Percentiles rank a stretch among this genome's conserved stretches.
Evolutionary conservation across 2,329 filamentous ascomycete genomes (phyloP).

Genomic region (Neopestalotiopsis rosae): DNA sequence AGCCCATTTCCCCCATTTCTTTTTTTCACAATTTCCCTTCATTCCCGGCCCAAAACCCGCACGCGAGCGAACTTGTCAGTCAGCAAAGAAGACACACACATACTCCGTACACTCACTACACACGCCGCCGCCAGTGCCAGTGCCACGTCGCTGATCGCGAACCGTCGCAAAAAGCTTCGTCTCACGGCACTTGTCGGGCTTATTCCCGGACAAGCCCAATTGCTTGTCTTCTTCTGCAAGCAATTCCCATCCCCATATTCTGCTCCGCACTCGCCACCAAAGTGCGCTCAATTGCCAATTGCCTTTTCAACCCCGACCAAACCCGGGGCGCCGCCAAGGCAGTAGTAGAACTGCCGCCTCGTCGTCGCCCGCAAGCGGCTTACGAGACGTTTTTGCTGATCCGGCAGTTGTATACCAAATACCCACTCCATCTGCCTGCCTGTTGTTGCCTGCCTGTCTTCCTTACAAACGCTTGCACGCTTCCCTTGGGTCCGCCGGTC

Average conservation of each 20-base stretch:
- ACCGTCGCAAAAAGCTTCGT: background rate
- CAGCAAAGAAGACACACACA: background rate
- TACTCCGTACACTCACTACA: background rate
- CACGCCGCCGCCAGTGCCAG: background rate
- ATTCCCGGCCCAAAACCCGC: constrained; percentile 15
- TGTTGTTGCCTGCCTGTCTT: too few species aligned
- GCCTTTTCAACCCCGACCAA: background rate
- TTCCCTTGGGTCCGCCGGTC: background rate
- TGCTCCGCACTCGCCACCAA: background rate
- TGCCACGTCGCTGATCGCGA: constrained; percentile 12
- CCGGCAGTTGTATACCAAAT: constrained; percentile 1
- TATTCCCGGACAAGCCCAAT: constrained; percentile 2
- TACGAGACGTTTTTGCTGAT: background rate
- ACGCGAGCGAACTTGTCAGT: constrained; percentile 1
- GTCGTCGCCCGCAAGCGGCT: background rate
- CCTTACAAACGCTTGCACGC: background rate
- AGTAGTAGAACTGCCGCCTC: background rate
- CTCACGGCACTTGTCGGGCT: background rate
- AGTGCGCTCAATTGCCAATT: background rate
- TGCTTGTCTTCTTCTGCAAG: background rate
- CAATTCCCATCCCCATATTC: background rate
- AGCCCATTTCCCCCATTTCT: constrained; percentile 5
- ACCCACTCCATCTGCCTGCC: background rate
- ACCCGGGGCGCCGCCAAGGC: background rate
- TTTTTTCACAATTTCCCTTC: constrained; percentile 11